These are phyloP conservation scores for Chenopodium album DNA, from an alignment of 148 eudicot genomes.

Conservation along the genomic window DNA sequence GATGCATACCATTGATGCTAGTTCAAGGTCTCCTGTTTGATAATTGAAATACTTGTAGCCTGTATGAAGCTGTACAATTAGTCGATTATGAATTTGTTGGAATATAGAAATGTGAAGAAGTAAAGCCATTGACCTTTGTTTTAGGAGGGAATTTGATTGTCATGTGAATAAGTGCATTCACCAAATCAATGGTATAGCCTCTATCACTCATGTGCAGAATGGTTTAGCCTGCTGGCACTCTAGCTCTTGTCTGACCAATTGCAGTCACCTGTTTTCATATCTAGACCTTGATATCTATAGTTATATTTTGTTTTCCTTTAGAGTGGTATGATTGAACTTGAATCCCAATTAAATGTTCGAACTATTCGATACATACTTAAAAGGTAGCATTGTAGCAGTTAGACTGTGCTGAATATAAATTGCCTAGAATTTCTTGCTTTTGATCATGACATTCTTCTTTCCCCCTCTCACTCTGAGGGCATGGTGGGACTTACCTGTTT, in stretches of 20 bases:
- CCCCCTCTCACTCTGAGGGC: background rate
- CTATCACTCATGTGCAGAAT: background rate
- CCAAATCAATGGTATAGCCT: background rate
- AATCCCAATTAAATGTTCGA: too few species aligned
- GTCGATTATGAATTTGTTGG: background rate
- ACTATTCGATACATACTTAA: background rate
- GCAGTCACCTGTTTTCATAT: background rate
- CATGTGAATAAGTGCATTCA: background rate
- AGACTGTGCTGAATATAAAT: background rate
- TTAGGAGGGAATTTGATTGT: background rate
- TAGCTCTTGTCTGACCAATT: background rate
- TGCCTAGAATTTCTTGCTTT: background rate
- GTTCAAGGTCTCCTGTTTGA: background rate
- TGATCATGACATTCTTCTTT: background rate
- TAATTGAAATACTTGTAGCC: background rate
- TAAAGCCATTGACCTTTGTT: background rate
- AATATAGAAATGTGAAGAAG: background rate
- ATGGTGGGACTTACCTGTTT: too few species aligned
- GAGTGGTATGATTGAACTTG: background rate
- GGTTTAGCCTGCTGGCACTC: background rate
- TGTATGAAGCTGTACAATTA: background rate
- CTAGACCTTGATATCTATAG: background rate
- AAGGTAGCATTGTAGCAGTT: background rate
- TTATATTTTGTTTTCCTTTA: background rate
- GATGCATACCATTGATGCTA: background rate